Evolutionary conservation across 1,139 yeast species (phyloP).

Genomic region (Scheffersomyces segobiensis): DNA sequence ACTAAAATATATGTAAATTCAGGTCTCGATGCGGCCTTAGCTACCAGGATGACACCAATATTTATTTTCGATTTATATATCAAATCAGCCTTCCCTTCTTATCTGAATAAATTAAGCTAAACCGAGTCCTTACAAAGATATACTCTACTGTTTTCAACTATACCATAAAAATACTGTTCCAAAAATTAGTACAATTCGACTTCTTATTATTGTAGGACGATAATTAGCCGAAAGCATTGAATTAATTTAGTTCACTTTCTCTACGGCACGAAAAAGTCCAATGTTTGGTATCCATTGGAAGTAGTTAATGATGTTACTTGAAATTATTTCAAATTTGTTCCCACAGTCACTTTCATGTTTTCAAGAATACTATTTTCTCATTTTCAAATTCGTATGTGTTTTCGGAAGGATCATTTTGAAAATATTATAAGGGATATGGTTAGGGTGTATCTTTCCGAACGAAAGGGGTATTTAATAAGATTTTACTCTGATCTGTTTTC

Average conservation of each 20-base stretch:
- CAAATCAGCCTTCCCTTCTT: not conserved
- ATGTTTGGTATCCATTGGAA: not conserved
- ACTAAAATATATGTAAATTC: too few relatives aligned
- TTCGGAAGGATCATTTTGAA: too few relatives aligned
- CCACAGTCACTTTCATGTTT: not conserved
- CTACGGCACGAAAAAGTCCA: not conserved
- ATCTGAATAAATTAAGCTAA: too few relatives aligned
- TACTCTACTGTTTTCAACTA: not conserved
- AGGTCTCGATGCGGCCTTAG: not conserved
- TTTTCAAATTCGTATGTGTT: too few relatives aligned
- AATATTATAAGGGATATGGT: too few relatives aligned
- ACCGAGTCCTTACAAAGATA: too few relatives aligned
- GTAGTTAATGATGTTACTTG: not conserved
- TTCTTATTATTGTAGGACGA: not conserved
- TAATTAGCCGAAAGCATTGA: not conserved
- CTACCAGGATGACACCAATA: not conserved
- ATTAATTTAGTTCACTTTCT: not conserved
- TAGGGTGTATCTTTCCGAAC: too few relatives aligned
- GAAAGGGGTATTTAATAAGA: too few relatives aligned
- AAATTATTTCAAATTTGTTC: too few relatives aligned
- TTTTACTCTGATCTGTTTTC: too few relatives aligned
- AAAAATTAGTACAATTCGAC: not conserved
- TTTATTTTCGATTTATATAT: too few relatives aligned
- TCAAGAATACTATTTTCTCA: too few relatives aligned
- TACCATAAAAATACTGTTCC: not conserved